These are phyloP conservation scores for Chlorella sorokiniana DNA, from an alignment of 139 green algal species.

Conservation along the genomic window DNA sequence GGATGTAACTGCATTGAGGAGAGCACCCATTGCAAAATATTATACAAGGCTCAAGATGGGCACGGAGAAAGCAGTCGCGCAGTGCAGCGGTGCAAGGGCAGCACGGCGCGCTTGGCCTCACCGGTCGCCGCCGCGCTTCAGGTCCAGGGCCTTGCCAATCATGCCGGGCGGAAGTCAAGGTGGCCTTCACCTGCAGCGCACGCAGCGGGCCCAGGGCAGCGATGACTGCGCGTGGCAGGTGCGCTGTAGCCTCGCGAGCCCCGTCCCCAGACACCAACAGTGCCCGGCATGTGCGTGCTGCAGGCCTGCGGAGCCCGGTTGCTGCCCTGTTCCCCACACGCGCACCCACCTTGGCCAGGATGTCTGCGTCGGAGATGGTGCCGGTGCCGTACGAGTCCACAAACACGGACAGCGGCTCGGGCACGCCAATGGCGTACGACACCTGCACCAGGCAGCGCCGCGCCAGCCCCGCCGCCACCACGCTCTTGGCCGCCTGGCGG, in stretches of 20 bases:
- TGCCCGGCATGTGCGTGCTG: too few relatives aligned
- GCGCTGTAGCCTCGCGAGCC: too few relatives aligned
- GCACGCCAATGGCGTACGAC: slow-evolving; percentile 97
- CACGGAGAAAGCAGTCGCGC: background rate
- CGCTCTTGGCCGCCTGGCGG: slow-evolving; percentile 96
- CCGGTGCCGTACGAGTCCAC: slow-evolving; percentile 99
- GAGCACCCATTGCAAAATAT: background rate
- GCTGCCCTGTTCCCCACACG: background rate
- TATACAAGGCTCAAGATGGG: background rate
- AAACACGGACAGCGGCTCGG: slow-evolving; percentile 96
- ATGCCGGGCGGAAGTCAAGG: slow-evolving; percentile 95
- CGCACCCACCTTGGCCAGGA: slow-evolving; percentile 68
- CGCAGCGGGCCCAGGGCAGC: too few relatives aligned
- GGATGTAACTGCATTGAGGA: slow-evolving; percentile 72
- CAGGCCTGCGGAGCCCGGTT: background rate
- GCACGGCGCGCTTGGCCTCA: background rate
- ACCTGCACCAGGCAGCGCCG: slow-evolving; percentile 85
- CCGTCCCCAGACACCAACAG: too few relatives aligned
- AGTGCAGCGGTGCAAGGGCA: background rate
- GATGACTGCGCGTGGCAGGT: background rate
- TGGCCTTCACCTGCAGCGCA: slow-evolving; percentile 65
- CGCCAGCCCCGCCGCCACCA: slow-evolving; percentile 92
- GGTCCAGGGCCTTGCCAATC: slow-evolving; percentile 91
- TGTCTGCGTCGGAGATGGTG: slow-evolving; percentile 86
- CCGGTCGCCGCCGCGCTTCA: slow-evolving; percentile 88